Evolutionary conservation across 2,329 filamentous ascomycete species (phyloP).

Genomic region (Neodidymelliopsis sp.): DNA sequence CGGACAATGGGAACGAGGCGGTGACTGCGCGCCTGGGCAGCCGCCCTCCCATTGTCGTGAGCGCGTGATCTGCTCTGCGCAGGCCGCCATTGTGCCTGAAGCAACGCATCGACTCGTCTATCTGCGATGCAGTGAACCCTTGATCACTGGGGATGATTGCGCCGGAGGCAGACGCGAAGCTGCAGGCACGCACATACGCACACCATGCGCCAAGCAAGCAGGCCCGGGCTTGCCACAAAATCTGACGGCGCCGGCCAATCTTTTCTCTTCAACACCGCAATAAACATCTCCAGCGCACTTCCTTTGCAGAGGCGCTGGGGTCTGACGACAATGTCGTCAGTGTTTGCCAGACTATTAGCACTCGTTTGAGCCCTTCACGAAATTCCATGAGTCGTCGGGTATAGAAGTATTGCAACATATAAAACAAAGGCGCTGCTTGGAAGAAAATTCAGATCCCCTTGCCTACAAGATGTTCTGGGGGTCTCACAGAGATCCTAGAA

Average conservation of each 20-base stretch:
- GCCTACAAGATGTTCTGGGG: background rate
- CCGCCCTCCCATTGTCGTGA: conserved; percentile 14
- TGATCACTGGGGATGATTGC: conserved; percentile 16
- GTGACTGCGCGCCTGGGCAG: conserved; percentile 20
- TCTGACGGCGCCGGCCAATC: conserved; percentile 9
- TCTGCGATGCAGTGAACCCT: conserved; percentile 24
- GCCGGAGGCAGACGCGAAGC: conserved; percentile 15
- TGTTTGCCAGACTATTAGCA: conserved; percentile 46
- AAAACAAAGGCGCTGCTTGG: background rate
- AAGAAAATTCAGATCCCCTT: background rate
- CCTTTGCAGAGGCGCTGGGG: conserved; percentile 40
- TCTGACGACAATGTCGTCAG: conserved; percentile 40
- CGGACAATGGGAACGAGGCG: conserved; percentile 31
- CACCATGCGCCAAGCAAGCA: conserved; percentile 22
- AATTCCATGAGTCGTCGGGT: conserved; percentile 42
- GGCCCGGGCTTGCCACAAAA: conserved; percentile 21
- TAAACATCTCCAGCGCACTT: conserved; percentile 44
- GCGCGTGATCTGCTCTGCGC: conserved; percentile 31
- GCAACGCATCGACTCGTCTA: conserved; percentile 41
- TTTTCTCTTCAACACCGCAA: conserved; percentile 38
- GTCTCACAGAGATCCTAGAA: too few species aligned
- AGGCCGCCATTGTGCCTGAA: conserved; percentile 43
- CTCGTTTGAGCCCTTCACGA: conserved; percentile 49
- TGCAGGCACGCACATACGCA: conserved; percentile 14
- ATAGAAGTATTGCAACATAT: conserved; percentile 45